These are phyloP conservation scores for Arbutus unedo DNA, from an alignment of 148 eudicot species.

Conservation along the genomic window DNA sequence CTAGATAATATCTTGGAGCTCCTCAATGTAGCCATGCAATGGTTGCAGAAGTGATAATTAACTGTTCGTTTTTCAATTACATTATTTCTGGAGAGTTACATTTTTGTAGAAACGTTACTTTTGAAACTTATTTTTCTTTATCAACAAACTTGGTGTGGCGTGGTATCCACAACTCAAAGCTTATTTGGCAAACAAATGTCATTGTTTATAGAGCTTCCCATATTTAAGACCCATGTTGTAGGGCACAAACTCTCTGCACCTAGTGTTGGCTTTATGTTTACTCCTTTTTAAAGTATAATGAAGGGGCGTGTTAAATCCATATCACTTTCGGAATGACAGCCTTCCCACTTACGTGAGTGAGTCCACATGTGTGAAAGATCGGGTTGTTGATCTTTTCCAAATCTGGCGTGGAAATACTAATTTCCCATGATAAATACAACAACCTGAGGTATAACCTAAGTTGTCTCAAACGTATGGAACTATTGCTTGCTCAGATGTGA, in stretches of 20 bases:
- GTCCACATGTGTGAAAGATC: background rate
- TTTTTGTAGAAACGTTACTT: background rate
- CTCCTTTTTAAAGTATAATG: background rate
- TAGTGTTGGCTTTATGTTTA: background rate
- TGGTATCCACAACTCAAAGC: background rate
- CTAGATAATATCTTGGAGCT: no score
- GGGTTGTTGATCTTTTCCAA: background rate
- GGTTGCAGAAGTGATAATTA: no score
- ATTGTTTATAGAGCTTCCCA: no score
- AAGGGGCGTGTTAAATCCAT: background rate
- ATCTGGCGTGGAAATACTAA: background rate
- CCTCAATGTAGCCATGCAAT: no score
- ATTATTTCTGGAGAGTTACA: background rate
- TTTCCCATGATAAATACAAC: background rate
- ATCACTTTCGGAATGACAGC: background rate
- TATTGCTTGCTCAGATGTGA: background rate
- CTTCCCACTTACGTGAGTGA: background rate
- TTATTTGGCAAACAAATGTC: no score
- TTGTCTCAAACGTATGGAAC: background rate
- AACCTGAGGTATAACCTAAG: background rate
- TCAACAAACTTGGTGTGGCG: background rate
- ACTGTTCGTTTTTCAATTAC: no score
- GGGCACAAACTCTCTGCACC: background rate
- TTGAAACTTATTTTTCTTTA: background rate
- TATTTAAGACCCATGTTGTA: background rate